Base-by-base conservation (phyloP, 306 rosid genomes). In the Sesbania bispinosa region DNA sequence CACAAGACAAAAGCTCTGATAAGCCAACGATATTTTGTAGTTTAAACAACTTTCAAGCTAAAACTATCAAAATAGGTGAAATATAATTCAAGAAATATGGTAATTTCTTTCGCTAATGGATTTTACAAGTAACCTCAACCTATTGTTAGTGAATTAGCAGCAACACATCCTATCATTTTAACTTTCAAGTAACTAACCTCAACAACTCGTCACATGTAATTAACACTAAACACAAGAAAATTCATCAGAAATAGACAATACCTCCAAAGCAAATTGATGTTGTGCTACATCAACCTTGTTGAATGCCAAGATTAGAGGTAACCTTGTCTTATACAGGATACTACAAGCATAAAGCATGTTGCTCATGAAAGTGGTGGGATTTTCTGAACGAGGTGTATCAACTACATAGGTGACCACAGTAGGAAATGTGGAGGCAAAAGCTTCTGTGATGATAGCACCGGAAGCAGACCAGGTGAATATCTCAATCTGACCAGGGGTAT, bases 391-490 rank as follows among this genome's bases (percentile, higher is more conserved):
- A 58, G 97, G 97, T 3, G 97, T 95, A 75, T 95, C 97, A 2
- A 89, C 88, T 42, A 91, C 90, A 38, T 91, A 95, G 42, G 92
- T 58, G 8, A 95, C 83, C 10, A 95, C 91, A 13, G 96, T 95
- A 61, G 96, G 99, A 81, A 95, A 95, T 24, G 99, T 95, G 54
- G 99, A 95, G 45, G 99, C 99, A 89, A 89, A 95, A 73, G 96
- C 99, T 84, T 95, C 99, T 2, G 97, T 91, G 72, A 95, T 95
- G 77, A 95, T 91, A 61, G 96, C 84, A 51, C 99, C 97, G 64
- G 99, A 95, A 47, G 97, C 97, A 20, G 97, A 95, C 96, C 97
- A 95, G 2, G 97, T 91, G 82, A 95, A 95, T 80, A 91, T 95
- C 85, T 95, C 99, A 71, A 94, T 91, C 81, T 94, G 97, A 50